These are phyloP conservation scores for Fraxinus sp. DNA, from an alignment of 305 asterid genomes.

Conservation along the genomic window DNA sequence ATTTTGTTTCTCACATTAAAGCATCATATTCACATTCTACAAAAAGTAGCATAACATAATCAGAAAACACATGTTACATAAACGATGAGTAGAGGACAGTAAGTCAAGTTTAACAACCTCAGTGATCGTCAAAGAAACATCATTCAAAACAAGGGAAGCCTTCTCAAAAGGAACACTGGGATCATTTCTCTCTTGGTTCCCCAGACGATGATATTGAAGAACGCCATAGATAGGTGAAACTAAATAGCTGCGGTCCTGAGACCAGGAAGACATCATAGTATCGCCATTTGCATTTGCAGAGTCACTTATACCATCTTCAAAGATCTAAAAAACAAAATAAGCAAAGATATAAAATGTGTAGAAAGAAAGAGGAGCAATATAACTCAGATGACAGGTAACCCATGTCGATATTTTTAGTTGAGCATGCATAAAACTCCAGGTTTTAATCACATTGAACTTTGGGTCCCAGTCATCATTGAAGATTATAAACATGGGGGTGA, in stretches of 20 bases:
- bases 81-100: conserved; percentile 10
- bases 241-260: conserved; percentile 63
- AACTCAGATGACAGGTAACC: conserved; percentile 16
- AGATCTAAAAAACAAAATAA: conserved; percentile 48
- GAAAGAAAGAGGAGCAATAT: conserved; percentile 17
- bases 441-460: neutral
- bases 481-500: neutral
- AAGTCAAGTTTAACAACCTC: conserved; percentile 59
- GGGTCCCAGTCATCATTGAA: neutral
- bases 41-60: conserved; percentile 10
- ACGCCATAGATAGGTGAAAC: conserved; percentile 96
- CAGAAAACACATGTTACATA: conserved; percentile 9
- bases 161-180: conserved; percentile 79
- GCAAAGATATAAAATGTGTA: conserved; percentile 19
- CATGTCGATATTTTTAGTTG: neutral
- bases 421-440: neutral
- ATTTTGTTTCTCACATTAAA: conserved; percentile 22
- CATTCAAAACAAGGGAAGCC: conserved; percentile 73
- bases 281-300: conserved; percentile 51
- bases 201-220: conserved; percentile 92
- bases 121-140: conserved; percentile 79
- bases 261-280: conserved; percentile 56
- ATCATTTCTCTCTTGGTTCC: conserved; percentile 87
- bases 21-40: conserved; percentile 15
- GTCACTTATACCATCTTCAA: conserved; percentile 90